Evolutionary conservation across 2,329 filamentous ascomycete species (phyloP).

Genomic region (Ophiostoma perfectum): DNA sequence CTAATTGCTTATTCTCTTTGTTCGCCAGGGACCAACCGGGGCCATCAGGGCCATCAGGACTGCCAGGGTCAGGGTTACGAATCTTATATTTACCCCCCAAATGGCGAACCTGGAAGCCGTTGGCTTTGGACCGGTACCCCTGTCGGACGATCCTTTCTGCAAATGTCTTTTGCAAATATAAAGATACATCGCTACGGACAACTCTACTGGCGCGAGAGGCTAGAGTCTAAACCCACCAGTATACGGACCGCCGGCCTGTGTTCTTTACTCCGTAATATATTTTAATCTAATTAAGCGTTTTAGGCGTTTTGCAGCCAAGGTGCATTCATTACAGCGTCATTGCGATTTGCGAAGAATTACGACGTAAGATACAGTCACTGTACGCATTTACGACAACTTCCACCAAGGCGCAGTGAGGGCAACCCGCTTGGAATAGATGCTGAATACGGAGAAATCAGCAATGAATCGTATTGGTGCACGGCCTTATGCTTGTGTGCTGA

Average conservation of each 20-base stretch:
- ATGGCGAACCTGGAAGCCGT: background rate
- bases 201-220: background rate
- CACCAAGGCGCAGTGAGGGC: background rate
- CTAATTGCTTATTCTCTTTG: too few relatives aligned
- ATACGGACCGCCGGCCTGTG: background rate
- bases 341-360: background rate
- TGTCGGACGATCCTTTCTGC: background rate
- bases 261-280: background rate
- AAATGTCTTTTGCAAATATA: background rate
- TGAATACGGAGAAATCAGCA: too few relatives aligned
- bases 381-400: too few relatives aligned
- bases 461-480: background rate
- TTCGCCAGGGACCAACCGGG: too few relatives aligned
- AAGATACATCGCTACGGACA: too few relatives aligned
- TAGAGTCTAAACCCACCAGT: background rate
- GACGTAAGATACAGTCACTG: too few relatives aligned
- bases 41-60: too few relatives aligned
- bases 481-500: background rate
- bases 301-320: background rate
- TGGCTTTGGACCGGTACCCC: background rate
- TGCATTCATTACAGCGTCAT: background rate
- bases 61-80: too few relatives aligned
- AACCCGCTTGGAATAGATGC: background rate
- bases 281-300: background rate
- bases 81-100: too few relatives aligned